Conservation (phyloP, 345 rosid species). For the Boechera stricta region DNA sequence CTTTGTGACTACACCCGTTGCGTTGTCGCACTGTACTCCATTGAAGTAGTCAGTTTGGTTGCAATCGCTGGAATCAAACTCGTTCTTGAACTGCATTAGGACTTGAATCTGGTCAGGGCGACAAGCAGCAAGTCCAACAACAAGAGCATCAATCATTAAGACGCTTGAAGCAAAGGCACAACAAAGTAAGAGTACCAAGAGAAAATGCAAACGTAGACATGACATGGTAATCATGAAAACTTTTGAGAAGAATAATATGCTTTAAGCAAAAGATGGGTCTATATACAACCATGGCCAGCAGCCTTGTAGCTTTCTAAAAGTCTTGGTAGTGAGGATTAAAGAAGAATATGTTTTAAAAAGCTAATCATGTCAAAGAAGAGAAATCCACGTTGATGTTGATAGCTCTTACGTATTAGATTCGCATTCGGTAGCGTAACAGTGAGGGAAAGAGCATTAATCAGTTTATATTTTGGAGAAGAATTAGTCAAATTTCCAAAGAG, state of each 20-base stretch:
- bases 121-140: not conserved
- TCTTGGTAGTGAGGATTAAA: too few relatives aligned
- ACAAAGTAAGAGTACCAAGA: not conserved
- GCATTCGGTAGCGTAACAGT: too few relatives aligned
- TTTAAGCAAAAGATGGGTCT: not conserved
- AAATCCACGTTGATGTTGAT: too few relatives aligned
- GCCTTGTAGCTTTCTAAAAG: too few relatives aligned
- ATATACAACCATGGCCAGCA: too few relatives aligned
- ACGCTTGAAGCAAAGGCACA: not conserved
- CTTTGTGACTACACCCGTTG: not conserved
- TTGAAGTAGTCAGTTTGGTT: constrained; percentile 6
- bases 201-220: not conserved
- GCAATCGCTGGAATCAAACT: constrained; percentile 21
- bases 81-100: constrained; percentile 15
- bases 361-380: too few relatives aligned
- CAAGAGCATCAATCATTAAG: constrained; percentile 4
- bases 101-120: constrained; percentile 25
- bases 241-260: not conserved
- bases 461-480: not conserved
- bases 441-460: not conserved
- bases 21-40: constrained; percentile 11
- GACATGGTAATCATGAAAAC: not conserved
- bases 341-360: too few relatives aligned
- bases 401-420: too few relatives aligned
- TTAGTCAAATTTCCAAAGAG: not conserved